Base-by-base conservation (phyloP, 2,329 filamentous ascomycete species). In the Cercospora sojina region DNA sequence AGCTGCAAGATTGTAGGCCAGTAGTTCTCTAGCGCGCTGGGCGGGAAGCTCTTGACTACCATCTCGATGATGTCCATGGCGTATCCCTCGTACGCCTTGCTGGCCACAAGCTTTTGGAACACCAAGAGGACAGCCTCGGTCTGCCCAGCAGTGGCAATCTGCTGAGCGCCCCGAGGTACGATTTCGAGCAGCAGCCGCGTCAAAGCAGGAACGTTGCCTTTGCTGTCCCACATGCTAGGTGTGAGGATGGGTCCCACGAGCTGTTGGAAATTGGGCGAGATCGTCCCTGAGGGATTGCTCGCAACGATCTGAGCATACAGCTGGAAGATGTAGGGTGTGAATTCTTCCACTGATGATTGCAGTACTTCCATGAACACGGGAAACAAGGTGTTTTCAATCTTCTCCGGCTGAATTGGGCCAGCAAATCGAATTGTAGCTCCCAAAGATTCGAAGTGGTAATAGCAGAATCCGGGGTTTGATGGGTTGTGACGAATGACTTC, bases 391-490 rank as follows among this genome's bases (percentile, higher is more conserved):
- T 89, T 85, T 76, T 97, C 92, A 59, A 98, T 86, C 73, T 90
- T 88, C 29, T 87, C 85, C 9, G 91, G 87, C 70, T 91, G 87
- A 3, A 85, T 83, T 68, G 81, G 90, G 76, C 84, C 91, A 80
- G 85, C 89, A 84, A 85, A 92, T 77, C 89, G 88, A 64, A 98
- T 91, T 57, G 99, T 84, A 16, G 95, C 94, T 35, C 95, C 95
- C 55, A 99, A 83, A 3, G 92, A 91, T 81, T 99, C 95, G 70
- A 99, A 99, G 77, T 97, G 92, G 79, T 94, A 99, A 83, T 99
- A 99, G 81, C 97, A 97, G 82, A 99, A 99, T 12, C 92, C 88
- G 2, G 95, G 95, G 79, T 99, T 99, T 82, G 93, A 97, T 0
- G 95, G 95, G 79, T 99, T 99, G 73, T 90, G 87, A 76, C 93